Evolutionary conservation across 768 basidiomycete genomes (phyloP).

Genomic region (Phylloporus arenicola): DNA sequence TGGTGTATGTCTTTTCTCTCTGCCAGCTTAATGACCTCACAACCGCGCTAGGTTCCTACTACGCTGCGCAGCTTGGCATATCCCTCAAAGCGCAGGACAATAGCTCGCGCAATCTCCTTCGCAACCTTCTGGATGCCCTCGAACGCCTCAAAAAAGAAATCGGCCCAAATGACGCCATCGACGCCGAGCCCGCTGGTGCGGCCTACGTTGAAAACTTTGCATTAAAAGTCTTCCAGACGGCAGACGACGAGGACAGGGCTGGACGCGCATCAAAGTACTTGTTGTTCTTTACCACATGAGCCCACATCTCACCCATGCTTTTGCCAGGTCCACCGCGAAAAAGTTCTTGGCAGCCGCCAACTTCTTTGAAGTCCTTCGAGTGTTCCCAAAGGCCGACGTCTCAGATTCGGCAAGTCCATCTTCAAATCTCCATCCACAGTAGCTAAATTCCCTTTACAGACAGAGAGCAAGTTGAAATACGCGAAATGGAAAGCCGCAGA

Average conservation of each 20-base stretch:
- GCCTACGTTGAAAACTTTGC: slow-evolving; percentile 97
- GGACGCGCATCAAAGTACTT: slow-evolving; percentile 69
- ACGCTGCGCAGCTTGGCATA: slow-evolving; percentile 87
- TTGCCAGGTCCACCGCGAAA: slow-evolving; percentile 76
- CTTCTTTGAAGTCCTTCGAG: slow-evolving; percentile 84
- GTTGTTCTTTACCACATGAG: not conserved
- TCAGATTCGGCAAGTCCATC: slow-evolving; percentile 49
- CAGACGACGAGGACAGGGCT: slow-evolving; percentile 86
- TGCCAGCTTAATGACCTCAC: not conserved
- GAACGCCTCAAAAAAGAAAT: slow-evolving; percentile 79
- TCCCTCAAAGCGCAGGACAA: slow-evolving; percentile 61
- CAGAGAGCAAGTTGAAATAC: slow-evolving; percentile 85
- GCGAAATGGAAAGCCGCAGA: slow-evolving; percentile 98
- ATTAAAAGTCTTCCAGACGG: slow-evolving; percentile 76
- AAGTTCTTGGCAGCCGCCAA: slow-evolving; percentile 94
- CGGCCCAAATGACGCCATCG: slow-evolving; percentile 71
- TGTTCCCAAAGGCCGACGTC: slow-evolving; percentile 58
- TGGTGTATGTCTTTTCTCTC: slow-evolving; percentile 68
- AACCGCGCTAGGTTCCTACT: slow-evolving; percentile 66
- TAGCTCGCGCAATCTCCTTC: slow-evolving; percentile 61
- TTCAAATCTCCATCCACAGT: not conserved
- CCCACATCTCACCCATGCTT: slow-evolving; percentile 3
- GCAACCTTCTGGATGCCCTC: slow-evolving; percentile 68
- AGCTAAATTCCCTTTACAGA: slow-evolving; percentile 37
- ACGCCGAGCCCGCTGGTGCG: slow-evolving; percentile 73